Evolutionary conservation across 1,284 basidiomycete genomes (phyloP).

Genomic region (Pseudozyma tsukubaensis): DNA sequence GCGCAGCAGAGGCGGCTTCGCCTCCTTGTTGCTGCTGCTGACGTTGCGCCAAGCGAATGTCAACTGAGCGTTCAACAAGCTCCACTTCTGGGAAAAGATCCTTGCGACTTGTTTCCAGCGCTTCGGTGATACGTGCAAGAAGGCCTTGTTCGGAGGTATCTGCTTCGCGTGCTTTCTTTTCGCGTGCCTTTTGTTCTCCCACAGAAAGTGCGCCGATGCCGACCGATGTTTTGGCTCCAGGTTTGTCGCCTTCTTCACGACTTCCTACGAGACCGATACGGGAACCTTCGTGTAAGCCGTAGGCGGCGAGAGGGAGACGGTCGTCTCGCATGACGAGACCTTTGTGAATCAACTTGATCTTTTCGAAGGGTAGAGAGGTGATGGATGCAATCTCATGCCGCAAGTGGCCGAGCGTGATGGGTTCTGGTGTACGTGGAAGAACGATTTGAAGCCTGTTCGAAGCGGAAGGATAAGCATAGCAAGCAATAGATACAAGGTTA

Average conservation of each 20-base stretch:
- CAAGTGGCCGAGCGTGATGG: constrained; percentile 56
- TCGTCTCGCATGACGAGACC: constrained; percentile 65
- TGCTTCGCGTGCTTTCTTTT: constrained; percentile 35
- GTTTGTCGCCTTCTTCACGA: constrained; percentile 45
- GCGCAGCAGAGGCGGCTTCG: neutral
- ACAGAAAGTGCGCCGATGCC: constrained; percentile 24
- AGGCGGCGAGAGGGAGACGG: constrained; percentile 51
- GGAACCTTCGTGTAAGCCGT: constrained; percentile 58
- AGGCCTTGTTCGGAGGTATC: constrained; percentile 52
- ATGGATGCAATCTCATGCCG: constrained; percentile 58
- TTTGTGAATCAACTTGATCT: constrained; percentile 57
- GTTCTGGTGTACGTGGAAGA: constrained; percentile 37
- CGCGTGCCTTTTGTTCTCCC: constrained; percentile 49
- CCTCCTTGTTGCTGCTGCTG: neutral
- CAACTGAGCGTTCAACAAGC: constrained; percentile 49
- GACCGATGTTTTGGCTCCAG: constrained; percentile 33
- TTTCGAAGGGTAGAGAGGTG: constrained; percentile 56
- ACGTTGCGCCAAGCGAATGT: neutral
- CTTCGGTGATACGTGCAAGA: constrained; percentile 53
- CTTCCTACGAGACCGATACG: constrained; percentile 58
- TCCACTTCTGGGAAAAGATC: constrained; percentile 60
- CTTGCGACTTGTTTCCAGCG: constrained; percentile 31
- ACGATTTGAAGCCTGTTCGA: constrained; percentile 49
- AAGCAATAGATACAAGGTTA: neutral
- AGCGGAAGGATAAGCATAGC: neutral